Conservation (phyloP, 1,284 basidiomycete species). For the Vanrija sp. region DNA sequence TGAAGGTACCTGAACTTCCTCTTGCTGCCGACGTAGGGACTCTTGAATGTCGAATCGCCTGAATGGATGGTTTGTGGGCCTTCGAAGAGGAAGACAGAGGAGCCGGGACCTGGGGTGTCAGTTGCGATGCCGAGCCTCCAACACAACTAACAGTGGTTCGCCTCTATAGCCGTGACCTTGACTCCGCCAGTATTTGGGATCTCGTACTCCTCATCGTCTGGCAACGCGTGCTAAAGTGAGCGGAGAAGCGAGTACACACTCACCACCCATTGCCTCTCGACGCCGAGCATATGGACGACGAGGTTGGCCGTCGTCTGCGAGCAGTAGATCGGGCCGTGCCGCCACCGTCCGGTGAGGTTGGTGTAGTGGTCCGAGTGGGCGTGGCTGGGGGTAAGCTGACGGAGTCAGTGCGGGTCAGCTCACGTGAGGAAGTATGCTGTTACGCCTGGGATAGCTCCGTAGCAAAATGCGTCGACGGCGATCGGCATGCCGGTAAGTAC, state of each 20-base stretch:
- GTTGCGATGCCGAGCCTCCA: no score
- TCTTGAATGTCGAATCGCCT: conserved; percentile 71
- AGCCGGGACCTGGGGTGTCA: conserved; percentile 67
- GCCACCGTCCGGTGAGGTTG: conserved; percentile 80
- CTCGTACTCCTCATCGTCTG: conserved; percentile 68
- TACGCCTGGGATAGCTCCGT: conserved; percentile 81
- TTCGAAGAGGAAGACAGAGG: conserved; percentile 88
- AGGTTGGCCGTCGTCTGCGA: conserved; percentile 86
- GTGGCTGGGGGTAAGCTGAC: conserved; percentile 60
- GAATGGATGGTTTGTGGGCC: conserved; percentile 83
- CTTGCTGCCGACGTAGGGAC: conserved; percentile 64
- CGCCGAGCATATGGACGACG: conserved; percentile 81
- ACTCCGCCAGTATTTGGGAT: conserved; percentile 84
- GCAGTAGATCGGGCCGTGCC: conserved; percentile 89
- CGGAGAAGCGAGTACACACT: conserved; percentile 41
- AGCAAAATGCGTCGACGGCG: conserved; percentile 91
- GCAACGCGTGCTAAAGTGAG: conserved; percentile 53
- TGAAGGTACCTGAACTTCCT: conserved; percentile 83
- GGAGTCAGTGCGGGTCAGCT: no score
- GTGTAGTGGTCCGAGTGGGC: conserved; percentile 95
- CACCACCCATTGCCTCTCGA: conserved; percentile 81
- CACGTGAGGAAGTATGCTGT: conserved; percentile 85
- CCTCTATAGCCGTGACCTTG: conserved; percentile 87
- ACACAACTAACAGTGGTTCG: conserved; percentile 76
- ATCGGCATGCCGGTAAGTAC: conserved; percentile 94